A percentile compares a stretch with the other conserved stretches of the same genome.
phyloP scores from a whole-genome alignment of 148 eudicot species.

The Cornus controversa region DNA sequence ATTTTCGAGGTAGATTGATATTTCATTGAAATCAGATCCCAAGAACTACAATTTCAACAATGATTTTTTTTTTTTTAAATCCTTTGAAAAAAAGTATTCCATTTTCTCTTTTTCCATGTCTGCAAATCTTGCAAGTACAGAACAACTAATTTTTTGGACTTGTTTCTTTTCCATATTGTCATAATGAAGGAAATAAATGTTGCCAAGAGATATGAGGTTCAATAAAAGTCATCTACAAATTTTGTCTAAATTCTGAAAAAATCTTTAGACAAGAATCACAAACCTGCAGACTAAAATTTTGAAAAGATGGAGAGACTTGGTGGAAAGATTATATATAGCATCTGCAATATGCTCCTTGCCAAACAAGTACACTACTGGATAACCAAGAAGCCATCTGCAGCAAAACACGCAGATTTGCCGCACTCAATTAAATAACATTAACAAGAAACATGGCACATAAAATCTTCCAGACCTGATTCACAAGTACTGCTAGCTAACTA shows the following conservation, averaged over 20 bases:
- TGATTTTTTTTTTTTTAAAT: not conserved
- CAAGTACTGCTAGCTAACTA: not conserved
- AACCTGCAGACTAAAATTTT: slow-evolving; percentile 69
- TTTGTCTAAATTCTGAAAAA: not conserved
- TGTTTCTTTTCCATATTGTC: not conserved
- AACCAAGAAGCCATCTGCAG: slow-evolving; percentile 94
- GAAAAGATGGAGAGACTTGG: slow-evolving; percentile 77
- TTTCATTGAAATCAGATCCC: too few species aligned
- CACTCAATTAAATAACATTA: not conserved
- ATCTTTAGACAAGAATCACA: slow-evolving; percentile 7
- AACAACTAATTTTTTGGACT: not conserved
- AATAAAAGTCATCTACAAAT: not conserved
- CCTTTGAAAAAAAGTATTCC: not conserved
- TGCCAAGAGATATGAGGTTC: not conserved
- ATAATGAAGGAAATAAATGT: not conserved
- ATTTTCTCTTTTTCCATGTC: not conserved
- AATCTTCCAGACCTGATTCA: not conserved
- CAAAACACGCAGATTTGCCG: slow-evolving; percentile 12
- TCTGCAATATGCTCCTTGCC: slow-evolving; percentile 67
- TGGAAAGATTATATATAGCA: slow-evolving; percentile 79
- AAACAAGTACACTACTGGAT: slow-evolving; percentile 85
- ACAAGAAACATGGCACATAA: not conserved
- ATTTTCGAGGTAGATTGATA: not conserved
- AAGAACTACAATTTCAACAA: too few species aligned
- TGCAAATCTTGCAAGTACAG: not conserved